A percentile compares a stretch with the other conserved stretches of the same genome.
Conservation (phyloP, 345 rosid genomes). For the Aurinia saxatilis region DNA sequence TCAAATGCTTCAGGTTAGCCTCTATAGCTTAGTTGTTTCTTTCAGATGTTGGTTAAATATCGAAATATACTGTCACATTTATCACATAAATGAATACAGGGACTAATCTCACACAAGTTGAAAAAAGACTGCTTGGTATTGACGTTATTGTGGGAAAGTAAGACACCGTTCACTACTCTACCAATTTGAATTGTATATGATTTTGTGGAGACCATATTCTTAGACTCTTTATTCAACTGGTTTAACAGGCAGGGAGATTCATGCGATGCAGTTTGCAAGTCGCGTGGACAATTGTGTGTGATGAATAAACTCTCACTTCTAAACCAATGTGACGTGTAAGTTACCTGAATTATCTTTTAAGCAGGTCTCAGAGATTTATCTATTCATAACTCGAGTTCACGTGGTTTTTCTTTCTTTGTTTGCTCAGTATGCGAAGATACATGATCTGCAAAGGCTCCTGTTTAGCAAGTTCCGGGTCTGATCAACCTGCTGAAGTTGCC, state of each 20-base stretch:
- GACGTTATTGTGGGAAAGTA: conserved; percentile 77
- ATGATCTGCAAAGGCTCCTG: conserved; percentile 88
- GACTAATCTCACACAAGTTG: conserved; percentile 40
- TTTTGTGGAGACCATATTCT: neutral
- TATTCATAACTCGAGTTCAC: neutral
- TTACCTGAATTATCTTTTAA: neutral
- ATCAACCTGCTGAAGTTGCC: conserved; percentile 94
- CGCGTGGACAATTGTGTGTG: conserved; percentile 76
- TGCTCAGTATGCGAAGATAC: conserved; percentile 63
- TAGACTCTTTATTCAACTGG: conserved; percentile 4
- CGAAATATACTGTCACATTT: neutral
- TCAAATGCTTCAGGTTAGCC: conserved; percentile 68
- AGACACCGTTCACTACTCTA: neutral
- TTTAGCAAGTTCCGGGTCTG: conserved; percentile 69
- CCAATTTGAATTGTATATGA: conserved; percentile 6
- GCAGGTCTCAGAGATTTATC: neutral
- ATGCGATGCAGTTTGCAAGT: conserved; percentile 77
- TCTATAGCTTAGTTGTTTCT: neutral
- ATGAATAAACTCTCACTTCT: conserved; percentile 74
- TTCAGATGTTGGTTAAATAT: neutral
- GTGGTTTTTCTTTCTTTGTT: conserved; percentile 6
- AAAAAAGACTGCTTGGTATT: conserved; percentile 72
- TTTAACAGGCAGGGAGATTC: conserved; percentile 77
- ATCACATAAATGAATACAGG: conserved; percentile 15
- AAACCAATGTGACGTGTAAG: conserved; percentile 84